Conservation (phyloP, 1,139 yeast species). For the Hemisphaericaspora subhashii region DNA sequence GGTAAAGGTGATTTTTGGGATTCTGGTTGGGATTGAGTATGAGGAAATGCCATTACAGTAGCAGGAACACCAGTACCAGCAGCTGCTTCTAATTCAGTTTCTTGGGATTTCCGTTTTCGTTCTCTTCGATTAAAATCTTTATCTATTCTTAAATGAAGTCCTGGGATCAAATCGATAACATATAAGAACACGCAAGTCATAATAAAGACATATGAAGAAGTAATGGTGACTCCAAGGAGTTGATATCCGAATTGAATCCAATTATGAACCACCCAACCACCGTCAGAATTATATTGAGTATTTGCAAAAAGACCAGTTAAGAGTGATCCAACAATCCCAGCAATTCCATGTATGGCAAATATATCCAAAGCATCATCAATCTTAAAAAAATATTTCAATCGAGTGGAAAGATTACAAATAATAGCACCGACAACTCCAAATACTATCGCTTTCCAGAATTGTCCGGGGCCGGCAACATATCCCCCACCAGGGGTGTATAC, state of each 20-base stretch:
- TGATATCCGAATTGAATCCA: conserved; percentile 53
- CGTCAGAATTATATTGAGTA: conserved; percentile 30
- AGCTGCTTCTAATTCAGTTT: conserved; percentile 22
- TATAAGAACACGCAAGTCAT: conserved; percentile 38
- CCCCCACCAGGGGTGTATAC: conserved; percentile 51
- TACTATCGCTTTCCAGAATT: conserved; percentile 44
- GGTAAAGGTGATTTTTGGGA: neutral
- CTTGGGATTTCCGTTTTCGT: conserved; percentile 18
- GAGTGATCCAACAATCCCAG: conserved; percentile 45
- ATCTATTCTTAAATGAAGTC: conserved; percentile 48
- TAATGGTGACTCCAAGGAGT: conserved; percentile 42
- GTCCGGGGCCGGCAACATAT: conserved; percentile 35
- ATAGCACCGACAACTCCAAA: conserved; percentile 43
- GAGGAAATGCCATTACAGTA: conserved; percentile 7
- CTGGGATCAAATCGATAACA: conserved; percentile 46
- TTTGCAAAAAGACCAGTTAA: conserved; percentile 47
- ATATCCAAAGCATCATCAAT: conserved; percentile 49
- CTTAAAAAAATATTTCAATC: conserved; percentile 38
- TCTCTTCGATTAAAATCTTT: conserved; percentile 38
- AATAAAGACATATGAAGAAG: conserved; percentile 39
- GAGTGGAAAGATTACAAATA: conserved; percentile 38
- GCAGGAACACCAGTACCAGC: too few relatives aligned
- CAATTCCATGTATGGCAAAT: conserved; percentile 48
- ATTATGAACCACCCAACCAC: conserved; percentile 52
- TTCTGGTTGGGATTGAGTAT: conserved; percentile 8